Percentiles rank a stretch among this genome's conserved stretches.
Conservation (phyloP, 1,139 yeast species). For the Candida freyschussii region DNA sequence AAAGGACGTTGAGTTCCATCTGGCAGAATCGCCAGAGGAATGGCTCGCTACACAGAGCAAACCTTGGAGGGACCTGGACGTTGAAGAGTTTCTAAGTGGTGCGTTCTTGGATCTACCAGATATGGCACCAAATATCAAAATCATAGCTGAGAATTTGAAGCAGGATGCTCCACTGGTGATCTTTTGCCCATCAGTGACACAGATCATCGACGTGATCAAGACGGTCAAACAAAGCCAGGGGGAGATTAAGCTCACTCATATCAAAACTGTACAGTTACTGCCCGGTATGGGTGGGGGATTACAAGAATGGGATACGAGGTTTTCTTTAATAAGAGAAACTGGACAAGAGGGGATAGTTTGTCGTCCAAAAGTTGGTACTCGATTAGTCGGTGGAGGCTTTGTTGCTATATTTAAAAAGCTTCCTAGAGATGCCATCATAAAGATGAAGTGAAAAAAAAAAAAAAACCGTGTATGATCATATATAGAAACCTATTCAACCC, state of each 20-base stretch:
- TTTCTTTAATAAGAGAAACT: constrained; percentile 33
- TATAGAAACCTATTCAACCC: background rate
- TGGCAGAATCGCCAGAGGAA: constrained; percentile 35
- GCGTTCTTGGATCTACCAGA: constrained; percentile 43
- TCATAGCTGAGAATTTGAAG: constrained; percentile 30
- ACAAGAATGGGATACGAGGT: constrained; percentile 39
- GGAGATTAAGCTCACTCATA: constrained; percentile 31
- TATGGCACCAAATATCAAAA: constrained; percentile 30
- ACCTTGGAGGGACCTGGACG: constrained; percentile 15
- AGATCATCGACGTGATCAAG: constrained; percentile 35
- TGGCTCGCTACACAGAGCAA: constrained; percentile 31
- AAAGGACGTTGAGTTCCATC: constrained; percentile 39
- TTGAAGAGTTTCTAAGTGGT: constrained; percentile 34
- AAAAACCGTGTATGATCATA: constrained; percentile 1
- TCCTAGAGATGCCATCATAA: constrained; percentile 18
- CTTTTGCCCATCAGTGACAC: constrained; percentile 44
- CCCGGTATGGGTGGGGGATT: constrained; percentile 44
- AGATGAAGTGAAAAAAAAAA: constrained; percentile 4
- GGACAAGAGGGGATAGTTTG: constrained; percentile 38
- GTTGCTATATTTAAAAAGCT: constrained; percentile 28
- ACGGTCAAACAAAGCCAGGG: constrained; percentile 25
- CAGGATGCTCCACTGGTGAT: constrained; percentile 38
- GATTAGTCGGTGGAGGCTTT: constrained; percentile 45
- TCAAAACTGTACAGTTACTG: constrained; percentile 35
- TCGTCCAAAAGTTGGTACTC: constrained; percentile 42